A percentile compares a stretch with the other conserved stretches of the same genome.
These are phyloP conservation scores for Colletotrichum aenigma DNA, from an alignment of 2,329 filamentous ascomycete genomes.

Conservation along the genomic window DNA sequence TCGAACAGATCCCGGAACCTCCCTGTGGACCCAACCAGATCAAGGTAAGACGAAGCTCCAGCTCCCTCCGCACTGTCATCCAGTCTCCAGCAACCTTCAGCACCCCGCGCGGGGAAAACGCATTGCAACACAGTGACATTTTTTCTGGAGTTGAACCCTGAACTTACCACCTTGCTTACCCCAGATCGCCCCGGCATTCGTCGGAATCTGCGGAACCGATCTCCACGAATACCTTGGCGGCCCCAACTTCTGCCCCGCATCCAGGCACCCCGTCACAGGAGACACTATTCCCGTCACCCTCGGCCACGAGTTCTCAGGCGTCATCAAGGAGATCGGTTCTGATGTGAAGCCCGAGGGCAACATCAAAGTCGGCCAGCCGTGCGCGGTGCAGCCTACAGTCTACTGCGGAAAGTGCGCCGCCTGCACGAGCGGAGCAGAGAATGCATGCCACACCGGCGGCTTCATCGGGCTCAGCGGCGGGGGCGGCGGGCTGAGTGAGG, in stretches of 20 bases:
- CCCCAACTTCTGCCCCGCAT: constrained; percentile 30
- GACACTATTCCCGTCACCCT: constrained; percentile 61
- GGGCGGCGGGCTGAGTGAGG: constrained; percentile 59
- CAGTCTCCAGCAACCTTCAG: not conserved
- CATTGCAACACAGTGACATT: not conserved
- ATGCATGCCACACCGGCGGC: constrained; percentile 46
- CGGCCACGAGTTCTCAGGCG: constrained; percentile 68
- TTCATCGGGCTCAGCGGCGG: constrained; percentile 40
- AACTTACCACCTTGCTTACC: not conserved
- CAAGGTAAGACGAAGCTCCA: constrained; percentile 14
- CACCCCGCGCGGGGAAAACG: not conserved
- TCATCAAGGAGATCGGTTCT: constrained; percentile 53
- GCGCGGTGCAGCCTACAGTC: constrained; percentile 62
- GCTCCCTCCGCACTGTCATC: not conserved
- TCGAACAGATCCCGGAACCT: constrained; percentile 55
- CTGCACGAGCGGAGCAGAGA: constrained; percentile 46
- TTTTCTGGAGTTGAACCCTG: not conserved
- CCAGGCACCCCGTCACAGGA: constrained; percentile 60
- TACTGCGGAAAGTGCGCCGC: constrained; percentile 58
- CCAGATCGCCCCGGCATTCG: constrained; percentile 31
- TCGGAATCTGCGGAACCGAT: constrained; percentile 38
- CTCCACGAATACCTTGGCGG: constrained; percentile 35
- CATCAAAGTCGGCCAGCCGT: constrained; percentile 57
- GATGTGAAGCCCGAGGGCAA: not conserved
- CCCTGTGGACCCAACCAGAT: constrained; percentile 55